Base-by-base conservation (phyloP, 306 rosid species). In the Ziziphus jujuba region DNA sequence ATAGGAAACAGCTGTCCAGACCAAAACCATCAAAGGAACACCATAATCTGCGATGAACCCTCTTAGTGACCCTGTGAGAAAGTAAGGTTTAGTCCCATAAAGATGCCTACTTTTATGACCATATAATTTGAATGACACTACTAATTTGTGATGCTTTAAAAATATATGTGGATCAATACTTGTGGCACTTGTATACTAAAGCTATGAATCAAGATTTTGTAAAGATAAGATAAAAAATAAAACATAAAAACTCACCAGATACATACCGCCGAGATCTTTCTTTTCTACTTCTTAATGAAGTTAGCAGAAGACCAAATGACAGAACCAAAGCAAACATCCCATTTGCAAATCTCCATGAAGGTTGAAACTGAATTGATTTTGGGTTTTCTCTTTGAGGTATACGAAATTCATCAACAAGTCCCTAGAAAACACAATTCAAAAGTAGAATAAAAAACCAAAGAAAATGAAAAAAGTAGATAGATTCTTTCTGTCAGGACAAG, bases 321-420 rank as follows among this genome's bases (percentile, higher is more conserved):
- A 89, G 76, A 77, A 89, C 80, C 80, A 89, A 71, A 70, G 96
- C 87, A 87, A 87, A 87, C 91, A 89, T 82, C 72, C 96, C 96
- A 71, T 89, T 87, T 72, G 87, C 90, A 61, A 89, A 89, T 79
- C 92, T 89, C 96, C 96, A 89, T 8, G 92, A 73, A 67, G 86
- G 74, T 69, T 89, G 91, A 75, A 84, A 87, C 74, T 87, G 87
- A 31, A 78, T 56, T 65, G 79, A 72, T 35, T 72, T 72, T 61
- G 76, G 80, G 68, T 79, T 65, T 74, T 79, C 70, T 72, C 92
- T 82, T 75, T 81, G 79, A n/a, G 92, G 96, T 61, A 81, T 54
- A 47, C 52, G 66, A 79, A 89, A 89, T 65, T 89, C 96, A 36
- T 77, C 64, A 54, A 82, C 61, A 31, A 87, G 82, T 73, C 96